phyloP scores from a whole-genome alignment of 306 rosid species.

The Datisca glomerata region DNA sequence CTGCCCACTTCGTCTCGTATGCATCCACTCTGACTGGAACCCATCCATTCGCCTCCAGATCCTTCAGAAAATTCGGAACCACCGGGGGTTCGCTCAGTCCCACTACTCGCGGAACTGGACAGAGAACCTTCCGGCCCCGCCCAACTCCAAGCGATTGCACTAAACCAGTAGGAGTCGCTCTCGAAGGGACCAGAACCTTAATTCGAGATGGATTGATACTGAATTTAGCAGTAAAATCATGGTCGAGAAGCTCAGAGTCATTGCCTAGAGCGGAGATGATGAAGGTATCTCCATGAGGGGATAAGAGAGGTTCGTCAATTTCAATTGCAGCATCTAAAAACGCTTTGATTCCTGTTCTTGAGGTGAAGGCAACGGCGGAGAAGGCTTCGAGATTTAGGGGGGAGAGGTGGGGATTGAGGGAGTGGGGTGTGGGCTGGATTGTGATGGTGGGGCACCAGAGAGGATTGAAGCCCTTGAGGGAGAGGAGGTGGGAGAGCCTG shows the following conservation, averaged over 20 bases:
- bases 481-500: constrained; percentile 37
- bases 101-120: constrained; percentile 44
- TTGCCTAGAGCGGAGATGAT: constrained; percentile 61
- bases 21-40: constrained; percentile 39
- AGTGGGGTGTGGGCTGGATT: constrained; percentile 33
- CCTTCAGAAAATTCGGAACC: constrained; percentile 46
- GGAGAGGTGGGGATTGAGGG: constrained; percentile 30
- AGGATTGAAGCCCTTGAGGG: constrained; percentile 30
- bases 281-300: constrained; percentile 31
- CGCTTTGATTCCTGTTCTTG: constrained; percentile 48
- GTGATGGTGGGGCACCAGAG: constrained; percentile 48
- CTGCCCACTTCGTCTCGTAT: constrained; percentile 70
- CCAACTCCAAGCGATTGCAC: constrained; percentile 38
- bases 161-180: constrained; percentile 39
- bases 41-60: constrained; percentile 36
- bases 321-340: constrained; percentile 28
- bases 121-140: constrained; percentile 28
- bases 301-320: constrained; percentile 30
- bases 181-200: constrained; percentile 36
- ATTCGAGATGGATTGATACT: constrained; percentile 15
- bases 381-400: constrained; percentile 29
- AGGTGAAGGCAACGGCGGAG: constrained; percentile 72
- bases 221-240: constrained; percentile 18
- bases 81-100: constrained; percentile 58
- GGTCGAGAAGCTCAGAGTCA: constrained; percentile 52